A percentile compares a stretch with the other conserved stretches of the same genome.
phyloP scores from a whole-genome alignment of 2,329 filamentous ascomycete species.

The Calonectria pauciramosa region DNA sequence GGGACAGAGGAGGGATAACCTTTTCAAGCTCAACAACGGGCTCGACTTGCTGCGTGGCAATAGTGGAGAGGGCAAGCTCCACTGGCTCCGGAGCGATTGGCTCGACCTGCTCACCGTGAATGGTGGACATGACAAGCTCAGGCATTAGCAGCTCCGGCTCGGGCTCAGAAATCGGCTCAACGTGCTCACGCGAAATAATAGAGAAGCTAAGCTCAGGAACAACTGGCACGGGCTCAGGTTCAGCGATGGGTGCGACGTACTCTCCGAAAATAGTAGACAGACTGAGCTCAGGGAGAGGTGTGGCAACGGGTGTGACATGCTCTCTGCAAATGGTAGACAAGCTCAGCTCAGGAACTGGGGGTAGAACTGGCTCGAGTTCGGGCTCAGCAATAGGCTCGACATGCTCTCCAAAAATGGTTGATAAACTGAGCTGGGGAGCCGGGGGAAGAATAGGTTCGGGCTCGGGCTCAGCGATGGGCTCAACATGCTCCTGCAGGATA shows the following conservation, averaged over 20 bases:
- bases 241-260: slow-evolving; percentile 45
- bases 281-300: slow-evolving; percentile 33
- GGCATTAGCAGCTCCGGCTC: slow-evolving; percentile 24
- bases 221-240: slow-evolving; percentile 42
- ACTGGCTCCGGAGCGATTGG: slow-evolving; percentile 37
- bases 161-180: slow-evolving; percentile 36
- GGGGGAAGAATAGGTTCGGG: slow-evolving; percentile 41
- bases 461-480: slow-evolving; percentile 42
- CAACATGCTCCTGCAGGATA: slow-evolving; percentile 46
- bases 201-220: slow-evolving; percentile 38
- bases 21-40: slow-evolving; percentile 51
- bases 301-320: slow-evolving; percentile 37
- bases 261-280: slow-evolving; percentile 42
- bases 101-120: slow-evolving; percentile 44
- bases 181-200: slow-evolving; percentile 35
- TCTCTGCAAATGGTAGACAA: slow-evolving; percentile 41
- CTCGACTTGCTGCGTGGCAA: slow-evolving; percentile 47
- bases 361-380: slow-evolving; percentile 13
- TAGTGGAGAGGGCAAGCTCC: slow-evolving; percentile 47
- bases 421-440: slow-evolving; percentile 35
- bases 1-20: slow-evolving; percentile 43
- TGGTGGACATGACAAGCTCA: slow-evolving; percentile 37
- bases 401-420: slow-evolving; percentile 35
- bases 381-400: slow-evolving; percentile 36
- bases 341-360: slow-evolving; percentile 24